Conservation (phyloP, 2,329 filamentous ascomycete species). For the Hawksworthiomyces lignivorus region DNA sequence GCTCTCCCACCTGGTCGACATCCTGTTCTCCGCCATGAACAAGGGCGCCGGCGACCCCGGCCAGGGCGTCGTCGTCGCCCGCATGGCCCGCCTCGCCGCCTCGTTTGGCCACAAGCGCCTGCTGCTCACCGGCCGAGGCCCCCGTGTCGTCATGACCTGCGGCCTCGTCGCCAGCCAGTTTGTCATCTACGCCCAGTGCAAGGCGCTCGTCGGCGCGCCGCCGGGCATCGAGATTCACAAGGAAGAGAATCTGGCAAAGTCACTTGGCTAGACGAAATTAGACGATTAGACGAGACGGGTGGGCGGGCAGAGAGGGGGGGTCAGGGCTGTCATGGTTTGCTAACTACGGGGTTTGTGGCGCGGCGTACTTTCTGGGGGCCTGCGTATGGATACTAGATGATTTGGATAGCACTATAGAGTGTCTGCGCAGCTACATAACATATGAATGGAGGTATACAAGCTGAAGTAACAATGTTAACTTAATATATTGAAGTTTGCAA, state of each 20-base stretch:
- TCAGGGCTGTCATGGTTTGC: too few relatives aligned
- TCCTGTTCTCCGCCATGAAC: conserved; percentile 47
- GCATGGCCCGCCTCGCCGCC: conserved; percentile 43
- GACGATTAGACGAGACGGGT: too few relatives aligned
- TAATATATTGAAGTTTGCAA: too few relatives aligned
- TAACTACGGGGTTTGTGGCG: too few relatives aligned
- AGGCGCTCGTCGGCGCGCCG: conserved; percentile 43
- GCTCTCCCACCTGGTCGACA: conserved; percentile 82
- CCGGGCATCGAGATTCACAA: conserved; percentile 47
- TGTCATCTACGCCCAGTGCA: conserved; percentile 49
- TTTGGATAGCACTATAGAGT: too few relatives aligned
- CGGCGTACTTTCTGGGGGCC: too few relatives aligned
- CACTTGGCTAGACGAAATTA: too few relatives aligned
- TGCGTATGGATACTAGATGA: too few relatives aligned
- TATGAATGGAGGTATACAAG: too few relatives aligned
- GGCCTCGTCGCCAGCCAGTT: conserved; percentile 46
- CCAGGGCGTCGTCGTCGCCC: conserved; percentile 39
- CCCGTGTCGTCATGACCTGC: conserved; percentile 46
- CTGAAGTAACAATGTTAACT: too few relatives aligned
- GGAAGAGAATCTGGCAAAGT: conserved; percentile 21
- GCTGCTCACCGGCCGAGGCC: conserved; percentile 39
- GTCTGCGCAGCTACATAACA: too few relatives aligned
- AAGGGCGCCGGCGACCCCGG: conserved; percentile 42
- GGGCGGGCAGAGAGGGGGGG: too few relatives aligned
- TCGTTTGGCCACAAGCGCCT: conserved; percentile 44